These are phyloP conservation scores for Salix exigua DNA, from an alignment of 345 rosid species.

Conservation along the genomic window DNA sequence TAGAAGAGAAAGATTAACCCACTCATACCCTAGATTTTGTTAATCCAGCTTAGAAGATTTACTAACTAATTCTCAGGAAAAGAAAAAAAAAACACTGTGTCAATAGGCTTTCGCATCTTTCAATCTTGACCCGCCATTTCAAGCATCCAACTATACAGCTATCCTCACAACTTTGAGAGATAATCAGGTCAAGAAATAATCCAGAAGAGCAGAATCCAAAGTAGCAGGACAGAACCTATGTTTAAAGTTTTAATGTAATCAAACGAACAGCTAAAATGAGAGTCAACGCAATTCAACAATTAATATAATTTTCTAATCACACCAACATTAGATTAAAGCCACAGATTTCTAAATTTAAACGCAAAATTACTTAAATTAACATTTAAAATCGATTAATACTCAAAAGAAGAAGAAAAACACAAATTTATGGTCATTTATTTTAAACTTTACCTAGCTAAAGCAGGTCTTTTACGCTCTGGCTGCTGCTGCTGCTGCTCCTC, in stretches of 20 bases:
- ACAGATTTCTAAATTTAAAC: neutral
- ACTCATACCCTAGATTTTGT: no score
- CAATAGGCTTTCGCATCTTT: no score
- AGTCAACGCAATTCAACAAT: conserved; percentile 3
- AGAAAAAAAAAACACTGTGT: no score
- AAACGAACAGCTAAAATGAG: neutral
- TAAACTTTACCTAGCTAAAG: conserved; percentile 67
- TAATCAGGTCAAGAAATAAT: no score
- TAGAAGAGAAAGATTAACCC: no score
- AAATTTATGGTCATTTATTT: neutral
- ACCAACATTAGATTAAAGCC: neutral
- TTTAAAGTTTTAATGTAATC: neutral
- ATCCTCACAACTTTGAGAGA: no score
- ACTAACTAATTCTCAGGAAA: no score
- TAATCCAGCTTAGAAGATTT: no score
- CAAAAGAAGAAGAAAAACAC: neutral
- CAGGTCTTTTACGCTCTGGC: conserved; percentile 83
- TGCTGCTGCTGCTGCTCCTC: conserved; percentile 47
- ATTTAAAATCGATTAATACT: neutral
- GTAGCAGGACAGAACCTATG: neutral
- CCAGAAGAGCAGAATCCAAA: neutral
- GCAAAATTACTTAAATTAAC: neutral
- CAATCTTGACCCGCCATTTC: no score
- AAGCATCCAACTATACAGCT: no score
- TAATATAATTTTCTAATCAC: neutral